phyloP scores from a whole-genome alignment of 345 rosid genomes.

The Salix suchowensis region DNA sequence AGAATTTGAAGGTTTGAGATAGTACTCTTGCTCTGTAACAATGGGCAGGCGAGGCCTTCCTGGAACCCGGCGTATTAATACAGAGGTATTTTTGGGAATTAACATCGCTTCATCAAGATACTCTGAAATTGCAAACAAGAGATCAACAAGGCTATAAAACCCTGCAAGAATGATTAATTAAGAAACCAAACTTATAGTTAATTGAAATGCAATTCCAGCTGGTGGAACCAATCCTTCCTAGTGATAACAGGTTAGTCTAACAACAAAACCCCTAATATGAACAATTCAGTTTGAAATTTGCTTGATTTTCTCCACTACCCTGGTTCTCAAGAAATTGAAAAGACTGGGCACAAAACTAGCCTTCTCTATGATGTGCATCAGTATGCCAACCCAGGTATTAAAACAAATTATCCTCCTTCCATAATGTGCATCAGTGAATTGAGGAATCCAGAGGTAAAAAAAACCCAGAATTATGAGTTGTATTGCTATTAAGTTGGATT shows the following conservation, averaged over 20 bases:
- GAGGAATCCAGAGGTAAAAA: conserved; percentile 1
- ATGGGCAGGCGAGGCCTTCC: conserved; percentile 96
- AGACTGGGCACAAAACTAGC: neutral
- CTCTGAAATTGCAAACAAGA: conserved; percentile 78
- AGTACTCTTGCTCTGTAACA: conserved; percentile 82
- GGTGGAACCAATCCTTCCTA: neutral
- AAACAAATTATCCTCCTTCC: neutral
- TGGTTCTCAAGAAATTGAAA: neutral
- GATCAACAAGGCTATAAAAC: conserved; percentile 41
- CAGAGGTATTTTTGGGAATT: conserved; percentile 97
- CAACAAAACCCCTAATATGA: neutral
- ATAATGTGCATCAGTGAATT: neutral
- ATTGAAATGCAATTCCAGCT: neutral
- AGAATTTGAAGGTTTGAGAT: conserved; percentile 44
- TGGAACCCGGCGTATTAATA: conserved; percentile 94
- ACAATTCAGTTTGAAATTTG: neutral
- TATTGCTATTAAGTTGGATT: neutral
- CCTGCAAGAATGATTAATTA: conserved; percentile 25
- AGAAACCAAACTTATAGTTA: conserved; percentile 12
- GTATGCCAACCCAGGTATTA: neutral
- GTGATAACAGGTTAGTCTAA: neutral
- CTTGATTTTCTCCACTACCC: neutral
- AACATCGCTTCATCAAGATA: conserved; percentile 91
- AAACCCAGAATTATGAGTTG: conserved; percentile 3
- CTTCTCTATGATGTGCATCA: neutral